A percentile compares a stretch with the other conserved stretches of the same genome.
Evolutionary conservation across 805 yeast species (phyloP).

Genomic region (Hyphopichia homilentoma): DNA sequence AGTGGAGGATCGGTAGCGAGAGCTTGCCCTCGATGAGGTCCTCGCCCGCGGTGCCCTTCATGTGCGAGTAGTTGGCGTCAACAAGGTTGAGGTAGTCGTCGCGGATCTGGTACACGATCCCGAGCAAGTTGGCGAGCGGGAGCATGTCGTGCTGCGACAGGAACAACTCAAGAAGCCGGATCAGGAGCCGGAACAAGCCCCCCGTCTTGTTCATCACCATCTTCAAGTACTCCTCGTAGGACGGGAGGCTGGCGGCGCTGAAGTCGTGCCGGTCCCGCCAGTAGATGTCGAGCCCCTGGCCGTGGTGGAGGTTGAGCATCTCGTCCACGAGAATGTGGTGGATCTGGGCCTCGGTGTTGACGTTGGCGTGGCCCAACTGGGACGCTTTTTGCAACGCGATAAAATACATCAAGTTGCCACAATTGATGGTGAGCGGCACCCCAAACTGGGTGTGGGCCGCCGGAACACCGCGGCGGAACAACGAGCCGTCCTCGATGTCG

Average conservation of each 20-base stretch:
- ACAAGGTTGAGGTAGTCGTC: constrained; percentile 79
- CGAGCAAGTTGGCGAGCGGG: constrained; percentile 71
- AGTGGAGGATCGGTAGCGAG: constrained; percentile 79
- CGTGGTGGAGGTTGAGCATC: constrained; percentile 75
- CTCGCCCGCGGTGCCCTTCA: constrained; percentile 71
- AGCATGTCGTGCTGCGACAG: constrained; percentile 13
- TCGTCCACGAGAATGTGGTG: constrained; percentile 57
- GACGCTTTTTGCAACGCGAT: constrained; percentile 53
- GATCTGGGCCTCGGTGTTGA: constrained; percentile 10
- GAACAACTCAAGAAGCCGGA: constrained; percentile 52
- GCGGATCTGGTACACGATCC: constrained; percentile 77
- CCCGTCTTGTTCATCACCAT: constrained; percentile 91
- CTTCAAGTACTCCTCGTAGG: constrained; percentile 49
- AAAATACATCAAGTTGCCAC: constrained; percentile 81
- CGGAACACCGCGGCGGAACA: constrained; percentile 69
- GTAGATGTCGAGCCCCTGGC: constrained; percentile 85
- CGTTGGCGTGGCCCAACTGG: constrained; percentile 2
- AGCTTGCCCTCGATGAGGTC: constrained; percentile 88
- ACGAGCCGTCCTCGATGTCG: constrained; percentile 82
- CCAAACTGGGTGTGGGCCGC: constrained; percentile 81
- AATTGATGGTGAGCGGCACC: constrained; percentile 72
- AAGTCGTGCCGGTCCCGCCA: constrained; percentile 81
- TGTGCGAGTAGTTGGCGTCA: constrained; percentile 47
- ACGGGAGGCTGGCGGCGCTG: constrained; percentile 15
- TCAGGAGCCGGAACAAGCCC: constrained; percentile 76